These are phyloP conservation scores for Amanita inopinata DNA, from an alignment of 768 basidiomycete genomes.

Conservation along the genomic window DNA sequence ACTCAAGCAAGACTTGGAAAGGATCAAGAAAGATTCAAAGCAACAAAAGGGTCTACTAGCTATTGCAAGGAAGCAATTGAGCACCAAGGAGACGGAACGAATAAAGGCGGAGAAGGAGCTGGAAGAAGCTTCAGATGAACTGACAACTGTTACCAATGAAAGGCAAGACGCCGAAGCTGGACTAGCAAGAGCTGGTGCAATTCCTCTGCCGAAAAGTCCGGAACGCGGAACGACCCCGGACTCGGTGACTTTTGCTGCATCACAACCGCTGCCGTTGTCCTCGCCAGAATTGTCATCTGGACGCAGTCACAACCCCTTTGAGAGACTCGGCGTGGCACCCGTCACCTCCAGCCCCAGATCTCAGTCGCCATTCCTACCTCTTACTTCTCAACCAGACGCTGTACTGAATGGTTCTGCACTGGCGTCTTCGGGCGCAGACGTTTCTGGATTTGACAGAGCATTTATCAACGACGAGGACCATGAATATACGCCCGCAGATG, in stretches of 20 bases:
- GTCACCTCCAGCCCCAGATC: conserved; percentile 36
- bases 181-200: conserved; percentile 23
- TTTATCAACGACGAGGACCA: conserved; percentile 15
- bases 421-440: conserved; percentile 14
- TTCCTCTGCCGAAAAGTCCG: conserved; percentile 13
- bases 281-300: conserved; percentile 51
- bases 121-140: conserved; percentile 51
- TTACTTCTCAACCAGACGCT: conserved; percentile 22
- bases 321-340: conserved; percentile 46
- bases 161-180: conserved; percentile 45
- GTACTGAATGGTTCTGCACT: conserved; percentile 18
- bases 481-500: conserved; percentile 11
- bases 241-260: conserved; percentile 49
- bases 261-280: conserved; percentile 54
- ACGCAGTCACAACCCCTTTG: conserved; percentile 87
- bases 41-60: conserved; percentile 94
- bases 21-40: conserved; percentile 85
- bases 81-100: conserved; percentile 70
- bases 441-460: conserved; percentile 40
- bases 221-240: conserved; percentile 33
- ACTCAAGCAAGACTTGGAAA: conserved; percentile 72
- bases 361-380: conserved; percentile 48
- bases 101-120: conserved; percentile 64
- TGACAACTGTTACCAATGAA: conserved; percentile 42
- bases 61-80: conserved; percentile 90